Evolutionary conservation across 306 rosid species (phyloP).

Genomic region (Inga oerstediana): DNA sequence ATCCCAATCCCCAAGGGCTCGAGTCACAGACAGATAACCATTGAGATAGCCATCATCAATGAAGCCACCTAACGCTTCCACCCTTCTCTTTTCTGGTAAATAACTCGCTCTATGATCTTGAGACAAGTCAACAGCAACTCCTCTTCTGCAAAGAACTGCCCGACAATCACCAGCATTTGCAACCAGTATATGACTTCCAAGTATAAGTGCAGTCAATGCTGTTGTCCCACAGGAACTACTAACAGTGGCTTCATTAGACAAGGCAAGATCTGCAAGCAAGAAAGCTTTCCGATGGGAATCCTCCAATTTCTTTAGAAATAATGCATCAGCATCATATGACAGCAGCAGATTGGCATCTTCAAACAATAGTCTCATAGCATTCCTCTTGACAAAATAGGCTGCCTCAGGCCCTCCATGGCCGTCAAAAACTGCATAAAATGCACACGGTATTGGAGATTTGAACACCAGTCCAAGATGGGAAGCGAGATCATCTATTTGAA

Average conservation of each 20-base stretch:
- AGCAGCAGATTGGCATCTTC: conserved; percentile 70
- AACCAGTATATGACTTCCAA: conserved; percentile 80
- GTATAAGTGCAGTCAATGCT: conserved; percentile 81
- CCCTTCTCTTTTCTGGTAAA: conserved; percentile 65
- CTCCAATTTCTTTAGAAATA: conserved; percentile 64
- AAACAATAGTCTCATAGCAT: conserved; percentile 78
- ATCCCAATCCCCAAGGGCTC: conserved; percentile 93
- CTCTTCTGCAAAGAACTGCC: conserved; percentile 90
- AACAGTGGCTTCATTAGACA: conserved; percentile 68
- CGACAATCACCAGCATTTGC: conserved; percentile 98
- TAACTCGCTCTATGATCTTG: conserved; percentile 70
- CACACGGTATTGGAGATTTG: conserved; percentile 55
- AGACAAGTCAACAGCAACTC: conserved; percentile 79
- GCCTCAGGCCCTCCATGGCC: conserved; percentile 98
- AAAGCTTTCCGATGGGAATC: conserved; percentile 77
- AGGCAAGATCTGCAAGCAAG: conserved; percentile 74
- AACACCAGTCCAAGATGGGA: conserved; percentile 59
- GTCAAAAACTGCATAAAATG: conserved; percentile 91
- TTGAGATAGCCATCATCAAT: conserved; percentile 67
- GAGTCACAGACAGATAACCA: conserved; percentile 67
- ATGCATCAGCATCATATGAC: conserved; percentile 50
- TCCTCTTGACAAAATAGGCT: conserved; percentile 75
- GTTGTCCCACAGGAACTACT: conserved; percentile 84
- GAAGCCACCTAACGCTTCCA: conserved; percentile 68
- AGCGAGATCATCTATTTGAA: conserved; percentile 78